Evolutionary conservation across 306 rosid genomes (phyloP), one percentile per base, ranked within the genome.

Genomic region (Fragaria ananassa): DNA sequence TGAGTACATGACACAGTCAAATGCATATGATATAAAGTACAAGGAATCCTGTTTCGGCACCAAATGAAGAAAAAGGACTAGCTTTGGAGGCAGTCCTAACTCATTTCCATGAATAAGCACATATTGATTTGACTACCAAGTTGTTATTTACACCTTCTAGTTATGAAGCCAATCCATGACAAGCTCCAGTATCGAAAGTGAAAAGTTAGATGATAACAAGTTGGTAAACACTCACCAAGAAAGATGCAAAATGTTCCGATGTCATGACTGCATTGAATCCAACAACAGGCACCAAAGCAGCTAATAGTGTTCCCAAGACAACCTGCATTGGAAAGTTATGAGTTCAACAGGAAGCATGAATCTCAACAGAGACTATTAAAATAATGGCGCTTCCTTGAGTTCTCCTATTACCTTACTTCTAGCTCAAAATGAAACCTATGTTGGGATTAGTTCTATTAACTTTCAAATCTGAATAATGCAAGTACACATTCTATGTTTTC

Each of bases 241-340:
- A 96, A 49, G 99, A 96, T 39, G 93, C 98, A 86, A 96, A 96
- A 84, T 96, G 98, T 84, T 96, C 99, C 23, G 99, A 96, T 64
- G 99, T 96, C 95, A 96, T 87, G 54, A 96, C 97, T 42, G 99
- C 99, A 80, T 96, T 96, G 70, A 96, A 96, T 74, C 99, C 99
- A 81, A 96, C 99, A 39, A 96, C 99, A 9, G 99, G 99, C 54
- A 96, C 99, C 88, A 96, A 80, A 13, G 99, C 68, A 62, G 99
- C 99, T 86, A 96, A 82, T 64, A 92, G 80, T 18, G 99, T 96
- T 81, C 99, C 99, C 80, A 96, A 75, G 62, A 96, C 83, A 80
- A 96, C 90, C 99, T 96, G 91, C 85, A 86, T 68, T 23, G 10
- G 29, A 63, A 76, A 82, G 34, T 19, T 49, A 72, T 10, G 34